Evolutionary conservation across 306 rosid genomes (phyloP).

Genomic region (Malus asiatica): DNA sequence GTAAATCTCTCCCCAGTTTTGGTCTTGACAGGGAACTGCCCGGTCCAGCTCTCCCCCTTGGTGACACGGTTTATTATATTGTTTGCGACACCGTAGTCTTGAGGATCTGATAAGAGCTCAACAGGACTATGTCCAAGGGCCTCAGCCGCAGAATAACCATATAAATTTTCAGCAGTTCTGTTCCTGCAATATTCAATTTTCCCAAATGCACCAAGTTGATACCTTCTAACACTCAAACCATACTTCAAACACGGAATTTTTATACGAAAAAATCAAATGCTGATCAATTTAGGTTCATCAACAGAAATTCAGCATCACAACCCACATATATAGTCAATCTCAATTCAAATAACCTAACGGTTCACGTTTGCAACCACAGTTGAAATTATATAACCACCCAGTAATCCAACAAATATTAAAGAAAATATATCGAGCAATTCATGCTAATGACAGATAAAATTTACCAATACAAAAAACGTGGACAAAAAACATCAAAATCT

Average conservation of each 20-base stretch:
- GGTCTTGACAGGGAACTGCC: conserved; percentile 76
- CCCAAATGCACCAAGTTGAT: conserved; percentile 8
- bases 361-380: conserved; percentile 5
- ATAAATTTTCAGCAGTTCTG: conserved; percentile 73
- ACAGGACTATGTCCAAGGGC: conserved; percentile 64
- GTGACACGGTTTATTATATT: conserved; percentile 48
- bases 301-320: conserved; percentile 3
- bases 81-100: conserved; percentile 38
- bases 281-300: conserved; percentile 4
- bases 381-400: neutral
- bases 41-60: conserved; percentile 84
- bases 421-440: neutral
- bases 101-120: conserved; percentile 61
- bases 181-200: conserved; percentile 55
- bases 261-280: neutral
- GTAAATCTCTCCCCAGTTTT: conserved; percentile 62
- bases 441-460: neutral
- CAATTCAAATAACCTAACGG: conserved; percentile 2
- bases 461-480: neutral
- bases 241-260: neutral
- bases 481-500: neutral
- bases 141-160: conserved; percentile 80
- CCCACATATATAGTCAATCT: neutral
- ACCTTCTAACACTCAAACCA: neutral
- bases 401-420: neutral